A percentile compares a stretch with the other conserved stretches of the same genome.
Evolutionary conservation across 257 asterid genomes (phyloP).

Genomic region (Echites panduratus): DNA sequence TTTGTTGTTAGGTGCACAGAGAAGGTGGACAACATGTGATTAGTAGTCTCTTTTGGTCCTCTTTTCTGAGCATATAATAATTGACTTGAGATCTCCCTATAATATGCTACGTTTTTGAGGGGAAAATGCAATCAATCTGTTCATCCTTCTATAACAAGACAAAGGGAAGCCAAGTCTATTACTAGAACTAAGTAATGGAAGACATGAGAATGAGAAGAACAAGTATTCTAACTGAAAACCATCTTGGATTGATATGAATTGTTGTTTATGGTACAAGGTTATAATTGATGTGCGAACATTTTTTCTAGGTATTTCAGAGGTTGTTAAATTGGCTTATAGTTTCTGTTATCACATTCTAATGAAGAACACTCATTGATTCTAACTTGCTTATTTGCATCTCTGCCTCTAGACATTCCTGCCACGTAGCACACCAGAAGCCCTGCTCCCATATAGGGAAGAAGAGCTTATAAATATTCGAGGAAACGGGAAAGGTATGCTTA

Average conservation of each 20-base stretch:
- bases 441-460: conserved; percentile 53
- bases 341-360: background rate
- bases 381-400: background rate
- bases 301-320: background rate
- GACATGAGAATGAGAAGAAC: background rate
- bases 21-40: background rate
- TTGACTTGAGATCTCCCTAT: background rate
- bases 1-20: background rate
- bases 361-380: background rate
- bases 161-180: background rate
- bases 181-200: background rate
- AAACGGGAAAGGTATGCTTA: conserved; percentile 43
- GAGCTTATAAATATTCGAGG: conserved; percentile 73
- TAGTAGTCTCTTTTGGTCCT: background rate
- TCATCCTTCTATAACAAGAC: background rate
- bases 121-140: background rate
- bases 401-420: conserved; percentile 62
- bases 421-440: conserved; percentile 55
- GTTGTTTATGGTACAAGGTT: background rate
- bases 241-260: background rate
- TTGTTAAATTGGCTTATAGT: background rate
- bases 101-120: background rate
- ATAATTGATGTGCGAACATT: background rate
- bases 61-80: background rate
- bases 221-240: background rate